Evolutionary conservation across 768 basidiomycete genomes (phyloP).

Genomic region (Cystofilobasidium capitatum): DNA sequence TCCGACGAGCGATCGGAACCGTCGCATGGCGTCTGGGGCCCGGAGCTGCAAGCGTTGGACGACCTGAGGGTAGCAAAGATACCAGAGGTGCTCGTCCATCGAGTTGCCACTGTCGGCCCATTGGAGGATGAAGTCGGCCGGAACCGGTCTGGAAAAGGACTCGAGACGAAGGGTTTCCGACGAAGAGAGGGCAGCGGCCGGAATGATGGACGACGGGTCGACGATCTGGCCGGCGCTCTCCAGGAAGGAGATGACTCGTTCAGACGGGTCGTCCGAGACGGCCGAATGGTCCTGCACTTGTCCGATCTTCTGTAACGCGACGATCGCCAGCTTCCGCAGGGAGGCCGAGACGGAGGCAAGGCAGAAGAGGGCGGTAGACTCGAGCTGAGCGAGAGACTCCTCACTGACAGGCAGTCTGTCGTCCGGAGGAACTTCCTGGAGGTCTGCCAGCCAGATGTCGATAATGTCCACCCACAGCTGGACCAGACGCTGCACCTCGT

Average conservation of each 20-base stretch:
- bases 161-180: slow-evolving; percentile 34
- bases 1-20: slow-evolving; percentile 31
- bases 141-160: slow-evolving; percentile 25
- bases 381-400: slow-evolving; percentile 19
- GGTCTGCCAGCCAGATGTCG: slow-evolving; percentile 52
- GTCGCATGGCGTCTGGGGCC: slow-evolving; percentile 29
- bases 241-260: slow-evolving; percentile 15
- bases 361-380: slow-evolving; percentile 23
- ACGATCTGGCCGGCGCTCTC: slow-evolving; percentile 11
- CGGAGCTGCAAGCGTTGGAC: slow-evolving; percentile 27
- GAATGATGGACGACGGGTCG: slow-evolving; percentile 4
- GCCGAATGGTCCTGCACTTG: slow-evolving; percentile 16
- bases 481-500: slow-evolving; percentile 60
- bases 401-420: slow-evolving; percentile 8
- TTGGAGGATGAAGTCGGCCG: slow-evolving; percentile 31
- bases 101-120: slow-evolving; percentile 34
- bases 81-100: slow-evolving; percentile 36
- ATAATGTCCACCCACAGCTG: slow-evolving; percentile 65
- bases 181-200: slow-evolving; percentile 27
- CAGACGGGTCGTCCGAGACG: not conserved
- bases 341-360: slow-evolving; percentile 20
- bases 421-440: not conserved
- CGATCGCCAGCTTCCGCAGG: slow-evolving; percentile 18
- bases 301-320: not conserved
- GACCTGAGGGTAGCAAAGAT: slow-evolving; percentile 33